Evolutionary conservation across 192 early-diverging fungal genomes (phyloP), one percentile per base, ranked within the genome.

Genomic region (Backusella liffmaniae): DNA sequence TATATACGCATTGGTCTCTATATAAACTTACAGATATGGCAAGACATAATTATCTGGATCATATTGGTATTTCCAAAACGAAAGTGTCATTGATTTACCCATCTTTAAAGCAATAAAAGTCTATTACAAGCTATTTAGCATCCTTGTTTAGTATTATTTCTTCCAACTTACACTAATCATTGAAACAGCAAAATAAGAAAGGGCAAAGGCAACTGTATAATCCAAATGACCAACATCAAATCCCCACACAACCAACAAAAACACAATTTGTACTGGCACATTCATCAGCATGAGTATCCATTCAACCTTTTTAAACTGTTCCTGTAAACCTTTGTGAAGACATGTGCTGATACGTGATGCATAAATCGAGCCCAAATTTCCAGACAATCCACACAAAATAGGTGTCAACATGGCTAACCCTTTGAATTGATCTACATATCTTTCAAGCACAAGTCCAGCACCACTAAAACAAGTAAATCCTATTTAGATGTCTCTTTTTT

Each of bases 281-380:
- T 92, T 91, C 67, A 94, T 91, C 4, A 87, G 51, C 46, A 94
- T 82, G 10, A 94, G 77, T 13, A 88, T 89, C 62, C 81, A 51
- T 73, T 93, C 89, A 0, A 88, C 89, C 2, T 77, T 79, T 12
- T 81, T 9, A 77, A 86, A 84, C 75, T 84, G 73, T 59, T 87
- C 84, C 56, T 78, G 78, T 29, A 72, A 73, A 34, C 81, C 86
- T 8, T 82, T 77, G 66, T 95, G 94, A 32, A 95, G 79, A 21
- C 89, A 86, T 7, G 94, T 94, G 7, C 91, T 92, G 35, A 95
- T 89, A 9, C 94, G 85, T 35, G 91, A 92, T 0, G 91, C 91
- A 69, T 91, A 94, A 16, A 95, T 91, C 5, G 94, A 92, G 29
- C 89, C 92, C n/a, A 95, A 83, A 72, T 95, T 95, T 34, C 94